A percentile compares a stretch with the other conserved stretches of the same genome.
phyloP scores from a whole-genome alignment of 805 yeast species.

The Barnettozyma sp. region DNA sequence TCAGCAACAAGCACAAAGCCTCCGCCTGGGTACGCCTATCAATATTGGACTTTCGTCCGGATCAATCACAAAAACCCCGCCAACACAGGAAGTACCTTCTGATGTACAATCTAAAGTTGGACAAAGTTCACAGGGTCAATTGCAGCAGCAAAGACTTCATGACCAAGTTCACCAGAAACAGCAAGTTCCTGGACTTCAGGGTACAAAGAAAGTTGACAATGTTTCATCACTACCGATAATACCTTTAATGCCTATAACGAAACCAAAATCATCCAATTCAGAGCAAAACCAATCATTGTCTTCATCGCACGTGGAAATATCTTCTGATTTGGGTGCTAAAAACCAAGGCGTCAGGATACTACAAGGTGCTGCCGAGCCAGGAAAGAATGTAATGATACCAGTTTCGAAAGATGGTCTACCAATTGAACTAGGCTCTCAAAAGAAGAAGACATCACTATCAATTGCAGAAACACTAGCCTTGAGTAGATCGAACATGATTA shows the following conservation, averaged over 20 bases:
- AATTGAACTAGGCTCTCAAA: constrained; percentile 19
- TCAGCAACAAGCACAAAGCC: constrained; percentile 15
- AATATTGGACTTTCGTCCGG: constrained; percentile 1
- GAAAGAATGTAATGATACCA: constrained; percentile 19
- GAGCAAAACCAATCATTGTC: neutral
- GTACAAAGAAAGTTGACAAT: neutral
- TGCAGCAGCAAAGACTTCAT: constrained; percentile 18
- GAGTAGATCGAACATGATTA: constrained; percentile 40
- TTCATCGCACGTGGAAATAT: neutral
- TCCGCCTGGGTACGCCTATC: constrained; percentile 4
- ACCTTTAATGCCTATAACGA: constrained; percentile 1
- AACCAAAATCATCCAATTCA: neutral
- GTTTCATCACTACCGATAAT: constrained; percentile 1
- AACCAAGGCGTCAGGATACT: constrained; percentile 21
- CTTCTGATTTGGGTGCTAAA: neutral
- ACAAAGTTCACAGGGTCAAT: constrained; percentile 22
- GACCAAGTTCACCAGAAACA: constrained; percentile 14
- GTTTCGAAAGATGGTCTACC: constrained; percentile 24
- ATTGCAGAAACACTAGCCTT: constrained; percentile 57
- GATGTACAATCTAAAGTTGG: constrained; percentile 18
- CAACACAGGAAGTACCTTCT: constrained; percentile 12
- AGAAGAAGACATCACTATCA: constrained; percentile 33
- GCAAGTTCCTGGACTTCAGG: constrained; percentile 5
- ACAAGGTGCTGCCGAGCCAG: constrained; percentile 19
- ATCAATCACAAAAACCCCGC: constrained; percentile 3